Evolutionary conservation across 768 basidiomycete species (phyloP), one percentile per base, ranked within the genome.

Genomic region (Hygrocybe coccinea): DNA sequence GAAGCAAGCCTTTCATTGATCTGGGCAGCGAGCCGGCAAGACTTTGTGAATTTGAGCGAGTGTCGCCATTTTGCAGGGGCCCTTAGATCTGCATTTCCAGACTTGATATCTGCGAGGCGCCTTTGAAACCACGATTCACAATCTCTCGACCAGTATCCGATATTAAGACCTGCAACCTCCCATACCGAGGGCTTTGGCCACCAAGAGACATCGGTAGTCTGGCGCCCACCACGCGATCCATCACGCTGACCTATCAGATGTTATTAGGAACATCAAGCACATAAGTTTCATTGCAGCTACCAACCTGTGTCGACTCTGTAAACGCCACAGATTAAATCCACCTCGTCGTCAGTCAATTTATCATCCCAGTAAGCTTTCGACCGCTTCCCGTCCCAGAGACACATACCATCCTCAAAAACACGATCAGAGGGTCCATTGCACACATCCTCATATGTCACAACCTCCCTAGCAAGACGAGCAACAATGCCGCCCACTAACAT

Each of bases 401-500:
- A 52, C 10, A 52, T n/a, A 5, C 51, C 51, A 38, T 56, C 14
- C n/a, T 56, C 36, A 6, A 21, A 17, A 41, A 41, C 55, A 22
- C 35, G 12, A 19, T 39, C 48, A n/a, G 62, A 62, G 15, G 66
- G 67, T 2, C 65, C 66, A 37, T 52, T 29, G 14, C 56, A 45
- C 2, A 64, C 61, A 10, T 52, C 19, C 6, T 60, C 57, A n/a
- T 29, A 33, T 6, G 37, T 39, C 2, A 61, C 55, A 41, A 48
- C 48, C 21, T 60, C 50, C 11, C 34, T 48, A 10, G 67, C 64
- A 41, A 69, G 50, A 34, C 65, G 64, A n/a, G 55, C 51, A 14
- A 69, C 37, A 22, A 67, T 53, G 12, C 68, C 66, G 21, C 68
- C 68, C 5, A 54, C 45, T 41, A 66, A 36, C 33, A 66, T 24